phyloP scores from a whole-genome alignment of 169 alveolate species.

The Plasmodium inui region DNA sequence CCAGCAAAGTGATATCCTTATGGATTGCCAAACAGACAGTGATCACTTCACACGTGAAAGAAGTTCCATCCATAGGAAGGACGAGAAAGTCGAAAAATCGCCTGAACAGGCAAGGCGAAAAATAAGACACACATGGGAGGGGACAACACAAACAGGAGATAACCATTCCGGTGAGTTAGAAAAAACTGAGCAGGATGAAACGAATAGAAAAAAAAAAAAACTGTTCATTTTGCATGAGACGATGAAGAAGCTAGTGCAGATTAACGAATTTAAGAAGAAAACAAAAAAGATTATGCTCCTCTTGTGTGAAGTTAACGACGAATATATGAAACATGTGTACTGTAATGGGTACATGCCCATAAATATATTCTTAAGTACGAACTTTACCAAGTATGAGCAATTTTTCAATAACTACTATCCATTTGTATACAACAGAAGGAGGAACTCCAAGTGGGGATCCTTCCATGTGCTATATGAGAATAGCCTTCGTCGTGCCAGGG shows the following conservation, averaged over 20 bases:
- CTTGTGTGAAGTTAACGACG: constrained; percentile 46
- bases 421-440: constrained; percentile 21
- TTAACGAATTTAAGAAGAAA: constrained; percentile 9
- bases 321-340: constrained; percentile 44
- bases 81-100: neutral
- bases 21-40: neutral
- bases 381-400: constrained; percentile 12
- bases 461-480: constrained; percentile 48
- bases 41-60: neutral
- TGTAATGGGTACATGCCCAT: constrained; percentile 49
- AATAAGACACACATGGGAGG: neutral
- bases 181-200: neutral
- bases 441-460: constrained; percentile 37
- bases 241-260: constrained; percentile 5
- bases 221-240: constrained; percentile 31
- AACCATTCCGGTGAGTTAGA: neutral
- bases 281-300: constrained; percentile 62
- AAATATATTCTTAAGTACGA: constrained; percentile 47
- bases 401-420: constrained; percentile 38
- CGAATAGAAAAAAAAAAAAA: neutral
- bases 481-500: neutral
- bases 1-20: neutral
- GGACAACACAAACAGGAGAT: neutral
- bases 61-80: neutral
- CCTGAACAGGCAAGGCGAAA: neutral